These are phyloP conservation scores for Claviceps maximensis DNA, from an alignment of 2,329 filamentous ascomycete species.

Conservation along the genomic window DNA sequence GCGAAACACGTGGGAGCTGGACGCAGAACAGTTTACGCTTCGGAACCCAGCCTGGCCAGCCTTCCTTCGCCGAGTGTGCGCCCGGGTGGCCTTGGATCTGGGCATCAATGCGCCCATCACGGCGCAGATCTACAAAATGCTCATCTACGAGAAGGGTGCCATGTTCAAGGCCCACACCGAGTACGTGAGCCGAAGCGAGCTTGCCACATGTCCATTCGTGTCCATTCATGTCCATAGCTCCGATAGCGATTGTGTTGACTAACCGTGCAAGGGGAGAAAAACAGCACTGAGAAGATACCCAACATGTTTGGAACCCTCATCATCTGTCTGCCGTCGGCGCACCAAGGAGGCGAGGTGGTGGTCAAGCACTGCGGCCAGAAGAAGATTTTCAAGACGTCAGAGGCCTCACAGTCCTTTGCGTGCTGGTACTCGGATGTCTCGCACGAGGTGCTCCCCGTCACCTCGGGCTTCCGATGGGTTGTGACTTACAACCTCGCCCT, in stretches of 20 bases:
- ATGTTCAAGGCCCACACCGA: conserved; percentile 35
- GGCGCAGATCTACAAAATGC: conserved; percentile 31
- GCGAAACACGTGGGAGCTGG: conserved; percentile 30
- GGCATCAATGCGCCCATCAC: conserved; percentile 18
- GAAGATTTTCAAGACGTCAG: conserved; percentile 19
- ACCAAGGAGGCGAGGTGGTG: conserved; percentile 33
- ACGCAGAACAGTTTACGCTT: conserved; percentile 24
- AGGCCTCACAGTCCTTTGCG: conserved; percentile 10
- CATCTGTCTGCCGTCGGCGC: conserved; percentile 32
- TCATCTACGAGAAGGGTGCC: conserved; percentile 35
- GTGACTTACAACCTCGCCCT: conserved; percentile 37
- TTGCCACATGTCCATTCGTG: not conserved
- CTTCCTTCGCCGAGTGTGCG: conserved; percentile 13
- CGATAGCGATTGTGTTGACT: not conserved
- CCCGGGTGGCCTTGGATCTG: conserved; percentile 15
- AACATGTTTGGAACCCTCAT: conserved; percentile 38
- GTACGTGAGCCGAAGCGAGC: conserved; percentile 9
- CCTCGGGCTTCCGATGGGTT: conserved; percentile 33
- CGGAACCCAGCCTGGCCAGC: conserved; percentile 19
- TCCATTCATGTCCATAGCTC: not conserved
- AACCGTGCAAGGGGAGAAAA: not conserved
- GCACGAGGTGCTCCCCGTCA: conserved; percentile 35
- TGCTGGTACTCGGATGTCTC: conserved; percentile 38
- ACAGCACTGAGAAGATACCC: conserved; percentile 29
- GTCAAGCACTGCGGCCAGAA: conserved; percentile 23